Evolutionary conservation across 257 asterid species (phyloP).

Genomic region (Ocimum tenuiflorum): DNA sequence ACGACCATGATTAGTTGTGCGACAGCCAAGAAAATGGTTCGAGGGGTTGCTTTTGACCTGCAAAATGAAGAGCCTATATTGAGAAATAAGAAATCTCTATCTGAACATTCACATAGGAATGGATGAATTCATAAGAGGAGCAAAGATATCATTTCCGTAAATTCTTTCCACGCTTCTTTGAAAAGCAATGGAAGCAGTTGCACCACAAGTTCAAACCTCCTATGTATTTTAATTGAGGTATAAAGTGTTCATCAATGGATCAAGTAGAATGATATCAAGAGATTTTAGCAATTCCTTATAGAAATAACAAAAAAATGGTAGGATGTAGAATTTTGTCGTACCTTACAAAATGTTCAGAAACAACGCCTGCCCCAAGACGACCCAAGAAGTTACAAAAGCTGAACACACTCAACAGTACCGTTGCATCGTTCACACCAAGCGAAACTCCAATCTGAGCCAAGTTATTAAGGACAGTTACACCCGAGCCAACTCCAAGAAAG

Average conservation of each 20-base stretch:
- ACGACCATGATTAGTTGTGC: constrained; percentile 73
- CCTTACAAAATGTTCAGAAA: constrained; percentile 89
- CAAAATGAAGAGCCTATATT: neutral
- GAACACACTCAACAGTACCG: constrained; percentile 68
- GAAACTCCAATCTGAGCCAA: constrained; percentile 88
- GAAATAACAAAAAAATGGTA: no score
- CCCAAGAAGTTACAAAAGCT: constrained; percentile 90
- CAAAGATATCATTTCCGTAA: no score
- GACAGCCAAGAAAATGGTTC: constrained; percentile 76
- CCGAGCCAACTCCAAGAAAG: constrained; percentile 90
- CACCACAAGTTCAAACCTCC: neutral
- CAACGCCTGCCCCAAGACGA: constrained; percentile 81
- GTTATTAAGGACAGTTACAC: constrained; percentile 82
- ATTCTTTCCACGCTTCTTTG: no score
- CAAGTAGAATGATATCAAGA: neutral
- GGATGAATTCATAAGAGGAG: no score
- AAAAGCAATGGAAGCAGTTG: no score
- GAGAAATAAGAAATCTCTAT: no score
- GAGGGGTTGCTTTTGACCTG: constrained; percentile 78
- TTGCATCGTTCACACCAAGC: constrained; percentile 53
- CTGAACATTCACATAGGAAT: no score
- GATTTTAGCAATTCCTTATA: neutral
- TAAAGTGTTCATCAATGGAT: neutral
- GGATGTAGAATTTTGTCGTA: constrained; percentile 10
- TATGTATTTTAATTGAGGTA: neutral